These are phyloP conservation scores for Ploettnerulaceae sp. DNA, from an alignment of 2,329 filamentous ascomycete species.

Conservation along the genomic window DNA sequence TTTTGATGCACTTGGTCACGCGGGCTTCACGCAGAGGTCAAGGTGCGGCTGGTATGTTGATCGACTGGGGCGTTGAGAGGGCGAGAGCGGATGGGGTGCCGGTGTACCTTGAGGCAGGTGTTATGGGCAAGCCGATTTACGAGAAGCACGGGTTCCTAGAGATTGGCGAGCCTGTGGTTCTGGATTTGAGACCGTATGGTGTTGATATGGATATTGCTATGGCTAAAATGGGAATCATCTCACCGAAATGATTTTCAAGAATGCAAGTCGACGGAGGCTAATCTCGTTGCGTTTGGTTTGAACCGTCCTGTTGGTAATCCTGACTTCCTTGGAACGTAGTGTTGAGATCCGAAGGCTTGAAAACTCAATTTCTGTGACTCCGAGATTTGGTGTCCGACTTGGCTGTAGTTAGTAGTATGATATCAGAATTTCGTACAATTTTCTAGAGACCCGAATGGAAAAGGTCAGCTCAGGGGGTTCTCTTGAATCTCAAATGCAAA, in stretches of 20 bases:
- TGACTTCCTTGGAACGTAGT: no score
- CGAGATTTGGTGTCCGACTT: no score
- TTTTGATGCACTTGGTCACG: conserved; percentile 26
- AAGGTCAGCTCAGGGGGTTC: no score
- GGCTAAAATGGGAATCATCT: conserved; percentile 15
- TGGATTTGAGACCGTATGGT: conserved; percentile 11
- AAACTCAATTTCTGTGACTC: no score
- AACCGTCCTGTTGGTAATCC: no score
- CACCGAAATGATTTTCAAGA: neutral
- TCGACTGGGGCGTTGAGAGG: conserved; percentile 43
- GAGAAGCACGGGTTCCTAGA: conserved; percentile 39
- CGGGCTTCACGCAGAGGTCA: conserved; percentile 33
- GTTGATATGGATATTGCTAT: conserved; percentile 10
- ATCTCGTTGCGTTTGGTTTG: neutral
- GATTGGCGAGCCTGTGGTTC: conserved; percentile 10
- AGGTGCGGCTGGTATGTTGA: conserved; percentile 40
- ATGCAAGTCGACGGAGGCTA: neutral
- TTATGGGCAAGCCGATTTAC: conserved; percentile 42
- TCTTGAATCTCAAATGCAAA: no score
- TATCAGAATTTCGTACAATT: no score
- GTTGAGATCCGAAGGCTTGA: no score
- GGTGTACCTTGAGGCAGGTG: conserved; percentile 46
- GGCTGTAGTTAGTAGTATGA: no score
- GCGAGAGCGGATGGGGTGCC: conserved; percentile 40
- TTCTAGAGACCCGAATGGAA: no score